Percentiles rank a stretch among this genome's conserved stretches.
phyloP scores from a whole-genome alignment of 2,329 filamentous ascomycete species.

The Fusarium buxicola region DNA sequence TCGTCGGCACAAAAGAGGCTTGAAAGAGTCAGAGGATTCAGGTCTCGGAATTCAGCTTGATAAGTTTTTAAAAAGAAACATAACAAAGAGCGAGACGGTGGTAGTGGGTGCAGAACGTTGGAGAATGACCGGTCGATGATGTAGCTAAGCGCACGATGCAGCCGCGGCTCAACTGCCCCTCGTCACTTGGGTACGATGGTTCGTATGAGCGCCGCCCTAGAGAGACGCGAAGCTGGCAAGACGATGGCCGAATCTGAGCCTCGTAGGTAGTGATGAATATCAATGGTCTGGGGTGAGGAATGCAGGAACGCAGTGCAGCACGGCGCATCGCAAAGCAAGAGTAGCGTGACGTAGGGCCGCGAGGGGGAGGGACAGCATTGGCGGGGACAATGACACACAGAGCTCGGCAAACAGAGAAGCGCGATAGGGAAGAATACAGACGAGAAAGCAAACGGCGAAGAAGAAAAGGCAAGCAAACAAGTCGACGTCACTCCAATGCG shows the following conservation, averaged over 20 bases:
- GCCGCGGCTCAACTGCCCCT: constrained; percentile 21
- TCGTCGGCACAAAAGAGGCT: constrained; percentile 25
- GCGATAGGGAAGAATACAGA: not conserved
- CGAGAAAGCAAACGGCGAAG: not conserved
- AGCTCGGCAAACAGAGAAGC: constrained; percentile 3
- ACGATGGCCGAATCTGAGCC: not conserved
- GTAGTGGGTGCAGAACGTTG: constrained; percentile 9
- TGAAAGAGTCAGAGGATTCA: constrained; percentile 29
- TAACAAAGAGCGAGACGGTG: not conserved
- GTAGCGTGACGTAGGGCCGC: constrained; percentile 43
- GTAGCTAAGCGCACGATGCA: constrained; percentile 36
- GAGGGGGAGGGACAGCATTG: constrained; percentile 27
- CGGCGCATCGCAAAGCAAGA: constrained; percentile 29
- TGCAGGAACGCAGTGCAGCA: constrained; percentile 17
- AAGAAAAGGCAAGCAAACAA: constrained; percentile 1
- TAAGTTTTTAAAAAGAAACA: constrained; percentile 2
- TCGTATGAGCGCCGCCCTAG: not conserved
- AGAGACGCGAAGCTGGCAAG: not conserved
- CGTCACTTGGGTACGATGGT: constrained; percentile 15
- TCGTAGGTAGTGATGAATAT: constrained; percentile 6
- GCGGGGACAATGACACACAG: constrained; percentile 26
- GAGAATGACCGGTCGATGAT: constrained; percentile 23
- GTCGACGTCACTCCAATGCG: constrained; percentile 8
- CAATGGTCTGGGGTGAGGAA: constrained; percentile 8
- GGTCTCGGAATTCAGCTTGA: not conserved